Evolutionary conservation across 306 rosid species (phyloP), one percentile per base, ranked within the genome.

Genomic region (Ormosia emarginata): DNA sequence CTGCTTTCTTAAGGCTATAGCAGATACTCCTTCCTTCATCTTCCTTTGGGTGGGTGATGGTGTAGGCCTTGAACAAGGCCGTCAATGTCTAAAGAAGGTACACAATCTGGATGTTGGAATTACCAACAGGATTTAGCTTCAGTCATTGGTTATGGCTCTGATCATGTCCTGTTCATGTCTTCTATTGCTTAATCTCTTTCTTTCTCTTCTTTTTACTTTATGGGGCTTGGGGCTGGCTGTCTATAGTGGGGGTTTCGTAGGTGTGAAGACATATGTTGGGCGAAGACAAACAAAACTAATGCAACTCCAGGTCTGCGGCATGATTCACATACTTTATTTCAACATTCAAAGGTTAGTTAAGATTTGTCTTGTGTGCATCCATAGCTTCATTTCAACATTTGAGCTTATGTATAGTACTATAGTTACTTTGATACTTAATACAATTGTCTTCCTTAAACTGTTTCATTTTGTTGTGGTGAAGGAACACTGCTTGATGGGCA

Each of bases 401-500:
- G 29, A 36, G 72, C 57, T 15, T 58, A 50, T 11, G 58, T 24
- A 24, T 24, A 24, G 24, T 24, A 24, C 24, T 34, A 36, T 44
- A 65, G 29, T 52, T 55, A 71, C 15, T 68, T 64, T 63, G 50
- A 8, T 55, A 46, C 43, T 36, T 12, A 65, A 66, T 37, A 32
- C 40, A 10, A 17, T 46, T n/a, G 41, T 33, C 57, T 79, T 55
- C 52, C 74, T 62, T 84, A 36, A 81, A 32, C 53, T 41, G 32
- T 66, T 58, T 78, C 41, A 15, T 79, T 69, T 52, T 77, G 53
- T 41, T 81, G 52, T 70, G 77, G 61, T 81, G 67, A 87, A 96
- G 99, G 99, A 96, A 81, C 99, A 96, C 79, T 96, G 99, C 92
- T 90, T 96, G 90, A 96, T 96, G 99, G 99, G 99, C 73, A 96